phyloP scores from a whole-genome alignment of 2,329 filamentous ascomycete species.

The Penicillium sp. region DNA sequence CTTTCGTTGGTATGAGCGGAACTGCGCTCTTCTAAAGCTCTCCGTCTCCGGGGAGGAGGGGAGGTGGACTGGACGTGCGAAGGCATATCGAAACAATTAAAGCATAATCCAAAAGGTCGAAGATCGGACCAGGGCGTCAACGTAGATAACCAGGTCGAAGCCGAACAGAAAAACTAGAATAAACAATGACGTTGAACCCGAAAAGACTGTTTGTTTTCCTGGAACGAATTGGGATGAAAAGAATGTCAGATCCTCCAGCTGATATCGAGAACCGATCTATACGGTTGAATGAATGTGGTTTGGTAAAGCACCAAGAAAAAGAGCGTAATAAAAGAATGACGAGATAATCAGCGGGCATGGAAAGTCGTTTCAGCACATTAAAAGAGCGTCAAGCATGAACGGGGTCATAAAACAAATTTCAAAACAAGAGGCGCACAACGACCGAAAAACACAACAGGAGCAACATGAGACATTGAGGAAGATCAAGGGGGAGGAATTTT shows the following conservation, averaged over 20 bases:
- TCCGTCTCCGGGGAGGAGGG: conserved; percentile 38
- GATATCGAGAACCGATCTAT: background rate
- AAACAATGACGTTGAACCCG: background rate
- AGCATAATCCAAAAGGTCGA: background rate
- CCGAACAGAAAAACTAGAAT: background rate
- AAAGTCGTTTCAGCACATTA: conserved; percentile 28
- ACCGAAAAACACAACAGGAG: conserved; percentile 21
- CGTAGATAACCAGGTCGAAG: background rate
- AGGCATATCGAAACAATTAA: conserved; percentile 31
- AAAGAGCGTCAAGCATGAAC: conserved; percentile 32
- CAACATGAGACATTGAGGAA: conserved; percentile 19
- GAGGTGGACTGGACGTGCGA: conserved; percentile 28
- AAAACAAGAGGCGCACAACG: conserved; percentile 29
- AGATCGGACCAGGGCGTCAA: background rate
- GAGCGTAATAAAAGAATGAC: conserved; percentile 26
- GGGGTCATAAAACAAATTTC: conserved; percentile 20
- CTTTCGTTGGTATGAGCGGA: conserved; percentile 47
- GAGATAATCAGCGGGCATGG: conserved; percentile 24
- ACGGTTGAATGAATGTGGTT: conserved; percentile 9
- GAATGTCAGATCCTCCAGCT: conserved; percentile 21
- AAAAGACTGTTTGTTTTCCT: background rate
- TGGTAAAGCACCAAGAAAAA: background rate
- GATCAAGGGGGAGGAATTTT: conserved; percentile 23
- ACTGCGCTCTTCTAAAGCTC: conserved; percentile 48
- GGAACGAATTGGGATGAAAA: conserved; percentile 25